A percentile compares a stretch with the other conserved stretches of the same genome.
Evolutionary conservation across 345 rosid genomes (phyloP).

Genomic region (Bruguiera sexangula): DNA sequence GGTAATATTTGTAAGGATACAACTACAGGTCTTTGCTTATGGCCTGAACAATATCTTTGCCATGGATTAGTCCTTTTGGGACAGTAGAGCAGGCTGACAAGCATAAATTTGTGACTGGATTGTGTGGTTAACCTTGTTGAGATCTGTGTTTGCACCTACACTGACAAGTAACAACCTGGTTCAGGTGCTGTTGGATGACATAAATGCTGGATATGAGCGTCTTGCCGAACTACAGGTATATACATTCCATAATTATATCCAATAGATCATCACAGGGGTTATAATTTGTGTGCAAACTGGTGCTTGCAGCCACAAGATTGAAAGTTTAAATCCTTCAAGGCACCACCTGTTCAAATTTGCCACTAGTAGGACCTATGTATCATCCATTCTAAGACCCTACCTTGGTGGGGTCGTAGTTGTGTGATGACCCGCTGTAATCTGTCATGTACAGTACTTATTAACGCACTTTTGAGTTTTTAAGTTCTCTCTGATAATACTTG

Average conservation of each 20-base stretch:
- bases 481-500: no score
- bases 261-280: no score
- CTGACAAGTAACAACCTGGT: constrained; percentile 27
- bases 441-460: no score
- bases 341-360: no score
- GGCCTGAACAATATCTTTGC: no score
- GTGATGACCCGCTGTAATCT: not conserved
- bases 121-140: not conserved
- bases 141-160: not conserved
- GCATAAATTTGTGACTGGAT: not conserved
- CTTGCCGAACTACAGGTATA: constrained; percentile 79
- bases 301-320: not conserved
- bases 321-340: no score
- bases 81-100: not conserved
- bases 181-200: constrained; percentile 87
- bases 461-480: no score
- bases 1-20: no score
- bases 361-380: not conserved
- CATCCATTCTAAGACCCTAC: not conserved
- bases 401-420: not conserved
- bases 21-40: not conserved
- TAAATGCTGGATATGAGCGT: constrained; percentile 85
- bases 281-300: not conserved
- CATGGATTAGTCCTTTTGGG: no score
- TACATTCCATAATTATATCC: not conserved